A percentile compares a stretch with the other conserved stretches of the same genome.
phyloP scores from a whole-genome alignment of 1,284 basidiomycete genomes.

The Exobasidium cylindrosporum region DNA sequence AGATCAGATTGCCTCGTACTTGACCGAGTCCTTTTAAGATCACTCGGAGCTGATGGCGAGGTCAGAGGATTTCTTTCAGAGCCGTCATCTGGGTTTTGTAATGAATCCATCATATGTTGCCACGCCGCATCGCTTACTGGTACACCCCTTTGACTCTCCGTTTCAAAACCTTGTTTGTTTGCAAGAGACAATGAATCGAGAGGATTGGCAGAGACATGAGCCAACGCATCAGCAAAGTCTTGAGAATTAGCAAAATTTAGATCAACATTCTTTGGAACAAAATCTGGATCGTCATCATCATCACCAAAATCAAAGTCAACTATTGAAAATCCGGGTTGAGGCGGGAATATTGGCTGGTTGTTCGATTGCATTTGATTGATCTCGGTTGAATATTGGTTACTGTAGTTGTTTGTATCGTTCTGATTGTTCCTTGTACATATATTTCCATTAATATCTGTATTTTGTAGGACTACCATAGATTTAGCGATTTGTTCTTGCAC shows the following conservation, averaged over 20 bases:
- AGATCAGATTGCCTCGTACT: not conserved
- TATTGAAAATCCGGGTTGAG: conserved; percentile 9
- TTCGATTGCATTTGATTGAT: not conserved
- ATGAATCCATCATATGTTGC: conserved; percentile 11
- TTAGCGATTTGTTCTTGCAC: not conserved
- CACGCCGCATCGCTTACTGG: not conserved
- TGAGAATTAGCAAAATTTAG: not conserved
- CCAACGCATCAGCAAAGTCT: conserved; percentile 5
- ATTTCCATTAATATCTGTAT: not conserved
- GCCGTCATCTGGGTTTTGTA: not conserved
- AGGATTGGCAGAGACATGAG: not conserved
- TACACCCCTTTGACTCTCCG: not conserved
- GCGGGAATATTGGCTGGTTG: not conserved
- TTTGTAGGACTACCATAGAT: not conserved
- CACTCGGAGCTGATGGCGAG: not conserved
- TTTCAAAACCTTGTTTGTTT: too few species aligned
- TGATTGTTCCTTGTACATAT: not conserved
- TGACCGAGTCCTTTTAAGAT: not conserved
- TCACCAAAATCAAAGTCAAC: conserved; percentile 14
- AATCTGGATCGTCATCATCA: conserved; percentile 13
- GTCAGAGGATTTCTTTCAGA: not conserved
- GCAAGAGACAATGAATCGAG: not conserved
- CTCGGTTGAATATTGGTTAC: not conserved
- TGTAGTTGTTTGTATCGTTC: not conserved
- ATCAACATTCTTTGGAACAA: conserved; percentile 8